Base-by-base conservation (phyloP, 2,329 filamentous ascomycete species). In the Ascochyta koolunga region DNA sequence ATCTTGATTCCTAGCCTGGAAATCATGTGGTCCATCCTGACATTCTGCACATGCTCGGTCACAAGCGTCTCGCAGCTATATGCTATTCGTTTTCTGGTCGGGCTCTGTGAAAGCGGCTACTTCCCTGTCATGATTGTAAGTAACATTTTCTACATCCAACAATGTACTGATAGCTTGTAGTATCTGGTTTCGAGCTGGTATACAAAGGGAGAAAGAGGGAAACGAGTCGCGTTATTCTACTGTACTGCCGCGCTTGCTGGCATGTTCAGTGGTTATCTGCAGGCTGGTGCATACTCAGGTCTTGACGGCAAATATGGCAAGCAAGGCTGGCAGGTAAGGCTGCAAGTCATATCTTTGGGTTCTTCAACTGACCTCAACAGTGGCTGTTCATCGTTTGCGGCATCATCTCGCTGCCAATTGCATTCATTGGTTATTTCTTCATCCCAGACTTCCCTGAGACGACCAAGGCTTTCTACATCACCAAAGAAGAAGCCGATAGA, bases 141-240 rank as follows among this genome's bases (percentile, higher is more conserved):
- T 57, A n/a, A n/a, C n/a, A n/a, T n/a, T n/a, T n/a, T n/a, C n/a
- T n/a, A n/a, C n/a, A n/a, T n/a, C n/a, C n/a, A 3, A 2, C 11
- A 33, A 9, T 15, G 10, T 40, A 32, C 60, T 52, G 58, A 45
- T 18, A 2, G 2, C 8, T 1, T 9, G 1, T 10, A 62, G 56
- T 71, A 70, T 43, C 52, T 78, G 9, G 61, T 79, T 0, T 71
- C 74, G 2, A 76, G 73, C 5, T 80, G 76, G 77, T 80, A 79
- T 45, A 78, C 73, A 0, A 72, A 76, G 46, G 65, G 57, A 37
- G 70, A 74, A 40, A 50, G 71, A 22, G 67, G 67, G 16, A 67
- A 71, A 31, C 66, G 71, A n/a, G 64, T 70, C 3, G 65, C 65
- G 1, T 44, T 74, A 3, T 74, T 74, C 40, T 72, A 66, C 49